Percentiles rank a stretch among this genome's conserved stretches.
These are phyloP conservation scores for Asclepias syriaca DNA, from an alignment of 257 asterid species.

Conservation along the genomic window DNA sequence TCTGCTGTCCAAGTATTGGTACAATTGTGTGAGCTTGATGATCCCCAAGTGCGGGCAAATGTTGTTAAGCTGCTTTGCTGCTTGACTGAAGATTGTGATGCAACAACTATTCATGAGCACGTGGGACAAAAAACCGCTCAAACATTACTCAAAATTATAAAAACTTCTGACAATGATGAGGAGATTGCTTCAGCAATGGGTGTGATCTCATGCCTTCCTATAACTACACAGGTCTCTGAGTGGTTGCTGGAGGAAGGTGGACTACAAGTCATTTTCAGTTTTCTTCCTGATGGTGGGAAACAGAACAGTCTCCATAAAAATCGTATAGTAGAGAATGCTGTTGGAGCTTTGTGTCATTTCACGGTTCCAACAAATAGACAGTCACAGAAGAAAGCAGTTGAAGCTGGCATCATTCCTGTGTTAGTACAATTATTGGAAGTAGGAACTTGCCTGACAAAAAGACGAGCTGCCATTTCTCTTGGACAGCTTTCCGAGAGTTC, in stretches of 20 bases:
- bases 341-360: slow-evolving; percentile 51
- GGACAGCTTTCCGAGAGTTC: slow-evolving; percentile 51
- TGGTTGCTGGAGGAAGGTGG: slow-evolving; percentile 50
- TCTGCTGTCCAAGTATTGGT: slow-evolving; percentile 42
- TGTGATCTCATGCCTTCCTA: slow-evolving; percentile 46
- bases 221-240: slow-evolving; percentile 30
- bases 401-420: slow-evolving; percentile 37
- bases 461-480: slow-evolving; percentile 43
- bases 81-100: slow-evolving; percentile 39
- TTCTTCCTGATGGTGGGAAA: slow-evolving; percentile 22
- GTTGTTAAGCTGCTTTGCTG: slow-evolving; percentile 44
- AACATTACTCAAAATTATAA: slow-evolving; percentile 36
- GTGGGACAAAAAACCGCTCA: slow-evolving; percentile 36
- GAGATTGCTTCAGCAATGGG: slow-evolving; percentile 53
- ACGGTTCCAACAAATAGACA: slow-evolving; percentile 30
- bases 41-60: slow-evolving; percentile 35
- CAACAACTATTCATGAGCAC: slow-evolving; percentile 25
- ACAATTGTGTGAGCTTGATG: slow-evolving; percentile 36
- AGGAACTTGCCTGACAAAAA: slow-evolving; percentile 39
- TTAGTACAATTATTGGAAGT: slow-evolving; percentile 43
- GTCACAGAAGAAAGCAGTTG: slow-evolving; percentile 49
- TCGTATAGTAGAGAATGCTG: slow-evolving; percentile 41
- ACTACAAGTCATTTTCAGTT: slow-evolving; percentile 25
- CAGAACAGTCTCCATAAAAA: slow-evolving; percentile 23
- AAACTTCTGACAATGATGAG: slow-evolving; percentile 35